Base-by-base conservation (phyloP, 768 basidiomycete species). In the Boletus sp. region DNA sequence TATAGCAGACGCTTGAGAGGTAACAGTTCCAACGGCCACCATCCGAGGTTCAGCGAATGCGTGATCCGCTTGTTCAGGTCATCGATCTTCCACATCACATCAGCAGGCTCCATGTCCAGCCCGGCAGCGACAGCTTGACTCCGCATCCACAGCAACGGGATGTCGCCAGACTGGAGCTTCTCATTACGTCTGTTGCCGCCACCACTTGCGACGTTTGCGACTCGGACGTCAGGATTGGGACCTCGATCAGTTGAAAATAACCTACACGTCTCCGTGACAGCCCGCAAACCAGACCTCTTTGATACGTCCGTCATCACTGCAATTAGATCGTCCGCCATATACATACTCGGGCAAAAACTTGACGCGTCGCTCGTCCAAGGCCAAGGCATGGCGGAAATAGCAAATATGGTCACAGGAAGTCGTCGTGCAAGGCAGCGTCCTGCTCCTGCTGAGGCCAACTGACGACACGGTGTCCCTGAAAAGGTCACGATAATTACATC, bases 391-490 rank as follows among this genome's bases (percentile, higher is more conserved):
- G 7, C 79, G 73, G 54, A 80, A 80, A 45, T 69, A 71, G 41
- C 75, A 77, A 8, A 79, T 67, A 49, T 77, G 72, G 35, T 72
- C 61, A 50, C 61, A 66, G 2, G 65, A 63, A 8, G 55, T 56
- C 17, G 66, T 67, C 7, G 75, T 75, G 20, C 55, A 59, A 6
- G 79, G 76, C 7, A 77, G 54, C 20, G 57, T 66, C 12, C 57
- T 67, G 12, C 55, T 60, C 41, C 77, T 63, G 3, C 70, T 39
- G 3, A 78, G 11, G 6, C 80, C 77, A 42, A 80, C 70, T 0
- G 79, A 78, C 3, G 80, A 80, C 5, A 80, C 79, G 0, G 78
- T 78, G 33, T 80, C 80, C 79, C 78, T 80, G 24, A 5, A 4
- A 32, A 32, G 10, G 17, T 11, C 15, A 5, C 17, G 20, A 15